Percentiles rank a stretch among this genome's conserved stretches.
phyloP scores from a whole-genome alignment of 306 rosid genomes.

The Trifolium fragiferum region DNA sequence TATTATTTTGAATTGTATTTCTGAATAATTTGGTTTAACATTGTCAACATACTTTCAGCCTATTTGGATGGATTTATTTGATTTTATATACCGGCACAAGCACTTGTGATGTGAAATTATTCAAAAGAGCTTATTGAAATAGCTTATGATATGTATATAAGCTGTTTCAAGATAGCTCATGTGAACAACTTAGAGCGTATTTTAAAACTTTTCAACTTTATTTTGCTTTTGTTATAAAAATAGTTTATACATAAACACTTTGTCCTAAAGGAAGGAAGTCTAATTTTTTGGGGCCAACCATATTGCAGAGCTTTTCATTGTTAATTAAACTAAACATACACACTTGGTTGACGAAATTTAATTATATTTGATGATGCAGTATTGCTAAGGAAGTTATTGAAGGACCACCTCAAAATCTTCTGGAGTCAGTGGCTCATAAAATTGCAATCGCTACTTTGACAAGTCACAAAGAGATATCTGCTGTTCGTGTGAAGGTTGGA shows the following conservation, averaged over 20 bases:
- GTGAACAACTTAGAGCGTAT: neutral
- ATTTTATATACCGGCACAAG: too few relatives aligned
- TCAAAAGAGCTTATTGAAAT: neutral
- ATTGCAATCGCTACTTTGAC: slow-evolving; percentile 63
- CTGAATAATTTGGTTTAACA: neutral
- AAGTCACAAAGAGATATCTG: slow-evolving; percentile 58
- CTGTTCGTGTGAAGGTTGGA: slow-evolving; percentile 75
- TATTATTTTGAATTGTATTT: neutral
- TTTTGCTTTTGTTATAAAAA: neutral
- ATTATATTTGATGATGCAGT: slow-evolving; percentile 48
- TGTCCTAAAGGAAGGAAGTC: neutral
- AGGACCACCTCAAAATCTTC: slow-evolving; percentile 70
- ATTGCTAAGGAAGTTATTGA: slow-evolving; percentile 73
- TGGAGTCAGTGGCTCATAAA: slow-evolving; percentile 80
- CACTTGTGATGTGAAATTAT: neutral
- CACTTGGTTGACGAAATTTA: slow-evolving; percentile 5
- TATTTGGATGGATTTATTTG: neutral
- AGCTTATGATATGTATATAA: neutral
- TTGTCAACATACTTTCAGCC: too few relatives aligned
- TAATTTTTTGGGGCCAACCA: neutral
- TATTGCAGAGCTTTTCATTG: neutral
- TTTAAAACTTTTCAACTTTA: neutral
- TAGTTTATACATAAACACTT: neutral
- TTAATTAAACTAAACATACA: neutral
- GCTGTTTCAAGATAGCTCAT: neutral